Percentiles rank a stretch among this genome's conserved stretches.
Evolutionary conservation across 345 rosid species (phyloP).

Genomic region (Acer campestre): DNA sequence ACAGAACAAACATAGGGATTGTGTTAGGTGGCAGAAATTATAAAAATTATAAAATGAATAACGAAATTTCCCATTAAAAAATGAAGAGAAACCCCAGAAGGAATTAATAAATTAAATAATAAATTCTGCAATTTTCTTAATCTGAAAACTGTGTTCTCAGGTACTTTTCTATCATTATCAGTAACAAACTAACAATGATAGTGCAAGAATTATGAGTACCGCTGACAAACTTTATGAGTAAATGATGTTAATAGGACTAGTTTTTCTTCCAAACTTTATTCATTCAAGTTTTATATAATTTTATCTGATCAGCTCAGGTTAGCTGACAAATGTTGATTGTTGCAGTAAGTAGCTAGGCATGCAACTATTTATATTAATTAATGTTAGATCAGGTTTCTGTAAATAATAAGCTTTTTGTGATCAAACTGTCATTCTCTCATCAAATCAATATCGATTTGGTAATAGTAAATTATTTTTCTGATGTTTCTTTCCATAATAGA

Average conservation of each 20-base stretch:
- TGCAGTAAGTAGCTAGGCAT: not conserved
- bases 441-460: conserved; percentile 2
- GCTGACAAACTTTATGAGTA: conserved; percentile 24
- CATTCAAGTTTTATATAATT: not conserved
- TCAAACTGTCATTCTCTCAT: conserved; percentile 6
- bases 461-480: conserved; percentile 11
- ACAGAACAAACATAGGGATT: not conserved
- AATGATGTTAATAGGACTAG: conserved; percentile 30
- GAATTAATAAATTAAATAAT: not conserved
- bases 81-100: not conserved
- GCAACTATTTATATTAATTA: not conserved
- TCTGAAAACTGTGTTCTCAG: conserved; percentile 19
- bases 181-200: conserved; percentile 31
- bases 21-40: not conserved
- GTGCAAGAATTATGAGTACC: conserved; percentile 7
- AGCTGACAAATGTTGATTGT: not conserved
- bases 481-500: not conserved
- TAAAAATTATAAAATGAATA: not conserved
- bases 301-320: not conserved
- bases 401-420: not conserved
- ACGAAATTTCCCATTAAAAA: not conserved
- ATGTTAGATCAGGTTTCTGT: not conserved
- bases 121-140: not conserved
- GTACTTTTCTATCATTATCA: conserved; percentile 34
- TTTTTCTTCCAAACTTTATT: not conserved